Conservation (phyloP, 768 basidiomycete species). For the Mycena vulgaris region DNA sequence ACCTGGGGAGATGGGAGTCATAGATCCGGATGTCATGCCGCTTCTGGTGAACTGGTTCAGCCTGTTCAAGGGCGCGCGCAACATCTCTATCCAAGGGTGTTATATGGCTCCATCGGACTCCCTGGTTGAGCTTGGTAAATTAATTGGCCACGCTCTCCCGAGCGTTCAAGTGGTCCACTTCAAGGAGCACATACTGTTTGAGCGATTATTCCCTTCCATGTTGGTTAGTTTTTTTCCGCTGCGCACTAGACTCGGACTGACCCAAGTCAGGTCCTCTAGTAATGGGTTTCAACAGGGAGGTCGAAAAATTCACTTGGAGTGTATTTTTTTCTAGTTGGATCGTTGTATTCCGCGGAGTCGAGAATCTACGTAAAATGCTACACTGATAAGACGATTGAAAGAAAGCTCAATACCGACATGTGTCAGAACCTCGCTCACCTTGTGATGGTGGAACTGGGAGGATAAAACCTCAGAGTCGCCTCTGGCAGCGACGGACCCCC, state of each 20-base stretch:
- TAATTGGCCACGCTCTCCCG: not conserved
- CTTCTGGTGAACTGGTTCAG: slow-evolving; percentile 9
- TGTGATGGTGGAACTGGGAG: no score
- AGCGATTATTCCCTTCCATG: not conserved
- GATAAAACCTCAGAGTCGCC: no score
- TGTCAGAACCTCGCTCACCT: no score
- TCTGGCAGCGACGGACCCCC: not conserved
- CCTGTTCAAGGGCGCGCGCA: not conserved
- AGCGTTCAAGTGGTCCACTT: not conserved
- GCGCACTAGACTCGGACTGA: not conserved
- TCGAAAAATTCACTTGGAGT: no score
- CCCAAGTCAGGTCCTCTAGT: no score
- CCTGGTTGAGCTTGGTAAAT: not conserved
- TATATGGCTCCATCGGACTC: not conserved
- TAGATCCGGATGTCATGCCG: not conserved
- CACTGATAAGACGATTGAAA: no score
- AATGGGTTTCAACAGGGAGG: no score
- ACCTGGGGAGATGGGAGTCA: not conserved
- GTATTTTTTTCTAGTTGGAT: no score
- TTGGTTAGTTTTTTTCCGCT: not conserved
- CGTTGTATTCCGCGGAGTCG: no score
- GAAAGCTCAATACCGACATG: no score
- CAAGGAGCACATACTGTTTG: not conserved
- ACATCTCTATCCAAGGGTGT: not conserved
- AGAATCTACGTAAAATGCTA: no score